A percentile compares a stretch with the other conserved stretches of the same genome.
Conservation (phyloP, 176 grass and related monocot genomes). For the Bonia amplexicaulis region DNA sequence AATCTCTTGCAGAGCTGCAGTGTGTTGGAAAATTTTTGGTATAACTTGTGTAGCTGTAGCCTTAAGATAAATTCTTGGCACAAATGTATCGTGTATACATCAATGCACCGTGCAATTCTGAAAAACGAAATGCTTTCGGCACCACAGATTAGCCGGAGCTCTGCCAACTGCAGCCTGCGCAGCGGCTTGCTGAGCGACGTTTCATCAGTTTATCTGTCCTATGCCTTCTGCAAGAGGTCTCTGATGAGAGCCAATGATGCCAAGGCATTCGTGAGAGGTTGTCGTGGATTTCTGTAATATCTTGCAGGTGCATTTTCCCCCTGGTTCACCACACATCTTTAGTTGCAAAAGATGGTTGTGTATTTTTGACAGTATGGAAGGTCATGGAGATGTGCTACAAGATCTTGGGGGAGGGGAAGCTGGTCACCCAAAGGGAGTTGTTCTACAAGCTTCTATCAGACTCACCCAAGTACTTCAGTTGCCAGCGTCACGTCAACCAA, state of each 20-base stretch:
- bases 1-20: background rate
- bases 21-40: background rate
- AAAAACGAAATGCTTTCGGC: background rate
- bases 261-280: slow-evolving; percentile 72
- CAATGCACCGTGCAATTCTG: background rate
- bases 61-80: background rate
- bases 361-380: slow-evolving; percentile 68
- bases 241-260: slow-evolving; percentile 58
- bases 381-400: slow-evolving; percentile 81
- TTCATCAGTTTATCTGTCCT: slow-evolving; percentile 68
- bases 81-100: background rate
- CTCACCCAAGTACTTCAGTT: slow-evolving; percentile 69
- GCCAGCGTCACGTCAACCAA: slow-evolving; percentile 59
- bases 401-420: slow-evolving; percentile 73
- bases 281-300: background rate
- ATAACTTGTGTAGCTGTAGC: background rate
- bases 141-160: slow-evolving; percentile 51
- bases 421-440: slow-evolving; percentile 68
- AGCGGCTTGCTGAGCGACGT: slow-evolving; percentile 56
- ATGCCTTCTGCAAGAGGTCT: slow-evolving; percentile 68
- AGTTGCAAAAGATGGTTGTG: background rate
- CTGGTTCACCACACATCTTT: background rate
- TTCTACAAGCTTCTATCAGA: slow-evolving; percentile 83
- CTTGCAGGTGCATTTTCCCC: background rate
- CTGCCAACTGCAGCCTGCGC: slow-evolving; percentile 56